phyloP scores from a whole-genome alignment of 2,329 filamentous ascomycete genomes.

The Sporothrix inflata region DNA sequence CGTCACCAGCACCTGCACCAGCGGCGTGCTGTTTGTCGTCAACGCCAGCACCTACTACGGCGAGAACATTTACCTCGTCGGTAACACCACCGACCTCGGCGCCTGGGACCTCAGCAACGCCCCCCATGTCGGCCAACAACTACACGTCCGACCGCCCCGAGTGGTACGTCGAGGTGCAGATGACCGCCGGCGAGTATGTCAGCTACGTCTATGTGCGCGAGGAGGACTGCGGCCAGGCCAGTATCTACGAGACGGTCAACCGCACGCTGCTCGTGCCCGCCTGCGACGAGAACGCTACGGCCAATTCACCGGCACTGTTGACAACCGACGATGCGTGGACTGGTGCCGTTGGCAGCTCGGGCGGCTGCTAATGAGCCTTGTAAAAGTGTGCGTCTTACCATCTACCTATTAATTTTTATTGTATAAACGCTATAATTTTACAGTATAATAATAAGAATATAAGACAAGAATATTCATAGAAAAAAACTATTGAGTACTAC shows the following conservation, averaged over 20 bases:
- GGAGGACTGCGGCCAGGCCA: conserved; percentile 37
- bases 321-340: conserved; percentile 1
- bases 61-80: conserved; percentile 67
- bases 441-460: too few species aligned
- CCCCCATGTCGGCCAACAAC: conserved; percentile 56
- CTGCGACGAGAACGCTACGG: neutral
- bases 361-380: neutral
- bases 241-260: conserved; percentile 17
- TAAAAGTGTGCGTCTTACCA: neutral
- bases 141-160: conserved; percentile 64
- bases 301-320: neutral
- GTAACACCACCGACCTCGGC: conserved; percentile 62
- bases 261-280: conserved; percentile 10
- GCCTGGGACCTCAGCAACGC: conserved; percentile 61
- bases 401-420: too few species aligned
- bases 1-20: conserved; percentile 17
- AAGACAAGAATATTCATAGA: too few species aligned
- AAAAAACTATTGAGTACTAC: too few species aligned
- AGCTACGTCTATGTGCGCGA: conserved; percentile 72
- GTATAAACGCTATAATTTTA: too few species aligned
- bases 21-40: conserved; percentile 62
- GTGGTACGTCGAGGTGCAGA: conserved; percentile 61
- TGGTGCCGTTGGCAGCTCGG: neutral
- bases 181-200: conserved; percentile 60
- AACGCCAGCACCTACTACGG: conserved; percentile 60